Evolutionary conservation across 108 stramenopile genomes (phyloP), one percentile per base, ranked within the genome.

Genomic region (Cyclostephanos invisitatus): DNA sequence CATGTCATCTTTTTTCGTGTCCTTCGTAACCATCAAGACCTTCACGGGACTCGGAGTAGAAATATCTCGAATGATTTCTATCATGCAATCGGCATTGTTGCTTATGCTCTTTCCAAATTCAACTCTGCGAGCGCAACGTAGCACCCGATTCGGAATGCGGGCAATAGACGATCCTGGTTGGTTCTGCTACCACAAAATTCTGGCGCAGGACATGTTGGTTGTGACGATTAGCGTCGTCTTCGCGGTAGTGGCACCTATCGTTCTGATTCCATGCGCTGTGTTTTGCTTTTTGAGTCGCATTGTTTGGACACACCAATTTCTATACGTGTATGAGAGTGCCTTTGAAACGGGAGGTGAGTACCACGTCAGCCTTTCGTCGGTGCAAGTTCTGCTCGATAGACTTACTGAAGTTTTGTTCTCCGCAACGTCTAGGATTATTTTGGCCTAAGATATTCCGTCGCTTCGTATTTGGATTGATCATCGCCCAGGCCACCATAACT

Each of bases 361-460:
- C 17, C 17, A 12, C 14, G 28, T 15, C 48, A 29, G 8, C 37
- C 56, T 67, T 36, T 2, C 21, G 2, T 68, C 22, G 11, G 67
- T 21, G n/a, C 54, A 3, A 36, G 18, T 21, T 7, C 3, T 35
- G 17, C 20, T 17, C 15, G 32, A 15, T 6, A 35, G 15, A 60
- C 17, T 37, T 60, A 60, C 15, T 3, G 17, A 60, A 6, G 1
- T 18, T 60, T 38, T 18, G 15, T 18, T 3, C 38, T 38, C 47
- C 40, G 8, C 40, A 42, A 42, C 40, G 8, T 9, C 24, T 22
- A 74, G 75, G 77, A n/a, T 82, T 87, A 70, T 95, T 94, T 65
- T 96, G 92, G 93, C 96, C 96, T 12, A 95, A 93, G 67, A 93
- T 96, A 21, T 94, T 93, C 64, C 89, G 93, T 25, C 84, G 96